phyloP scores from a whole-genome alignment of 2,329 filamentous ascomycete genomes.

The Fusarium sp. region DNA sequence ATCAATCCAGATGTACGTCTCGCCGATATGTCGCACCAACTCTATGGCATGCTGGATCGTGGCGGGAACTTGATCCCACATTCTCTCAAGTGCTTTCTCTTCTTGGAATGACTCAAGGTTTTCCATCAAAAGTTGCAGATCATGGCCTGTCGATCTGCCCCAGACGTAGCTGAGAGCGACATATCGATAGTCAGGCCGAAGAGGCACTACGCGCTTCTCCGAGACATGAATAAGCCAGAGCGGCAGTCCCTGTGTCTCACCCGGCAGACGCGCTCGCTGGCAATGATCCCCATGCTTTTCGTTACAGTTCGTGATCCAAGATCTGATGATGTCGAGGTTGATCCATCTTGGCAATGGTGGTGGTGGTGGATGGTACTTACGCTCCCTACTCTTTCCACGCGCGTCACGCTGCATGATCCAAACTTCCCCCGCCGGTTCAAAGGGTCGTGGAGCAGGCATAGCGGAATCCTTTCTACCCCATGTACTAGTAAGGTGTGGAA shows the following conservation, averaged over 20 bases:
- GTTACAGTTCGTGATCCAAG: background rate
- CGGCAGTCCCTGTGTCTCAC: background rate
- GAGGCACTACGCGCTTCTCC: background rate
- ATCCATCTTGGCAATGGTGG: background rate
- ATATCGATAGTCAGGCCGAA: background rate
- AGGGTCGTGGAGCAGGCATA: background rate
- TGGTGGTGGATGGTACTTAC: background rate
- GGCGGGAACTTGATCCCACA: background rate
- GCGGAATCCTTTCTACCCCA: background rate
- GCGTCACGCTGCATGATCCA: background rate
- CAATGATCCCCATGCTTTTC: background rate
- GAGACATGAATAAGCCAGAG: background rate
- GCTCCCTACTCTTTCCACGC: background rate
- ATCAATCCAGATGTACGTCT: background rate
- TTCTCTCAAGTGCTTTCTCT: background rate
- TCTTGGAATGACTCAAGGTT: background rate
- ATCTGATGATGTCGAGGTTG: background rate
- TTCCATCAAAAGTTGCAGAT: background rate
- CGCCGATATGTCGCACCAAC: background rate
- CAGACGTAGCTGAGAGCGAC: background rate
- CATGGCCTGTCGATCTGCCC: background rate
- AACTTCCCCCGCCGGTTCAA: background rate
- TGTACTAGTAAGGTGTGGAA: too few species aligned
- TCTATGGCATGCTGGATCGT: background rate
- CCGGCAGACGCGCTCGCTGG: background rate